These are phyloP conservation scores for Abrus pulchellus DNA, from an alignment of 306 rosid genomes.

Conservation along the genomic window DNA sequence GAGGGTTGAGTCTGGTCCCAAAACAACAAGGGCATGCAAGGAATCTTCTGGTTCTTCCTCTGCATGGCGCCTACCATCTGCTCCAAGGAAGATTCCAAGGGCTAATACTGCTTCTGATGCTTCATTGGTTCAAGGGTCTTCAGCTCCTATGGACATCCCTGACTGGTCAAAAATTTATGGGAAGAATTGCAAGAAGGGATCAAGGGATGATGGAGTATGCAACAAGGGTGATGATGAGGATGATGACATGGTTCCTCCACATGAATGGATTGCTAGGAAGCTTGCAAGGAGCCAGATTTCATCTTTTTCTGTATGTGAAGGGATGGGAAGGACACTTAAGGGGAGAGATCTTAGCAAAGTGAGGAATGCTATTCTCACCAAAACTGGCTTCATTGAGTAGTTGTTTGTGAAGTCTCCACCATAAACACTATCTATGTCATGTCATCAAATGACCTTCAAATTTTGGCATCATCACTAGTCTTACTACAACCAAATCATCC, in stretches of 20 bases:
- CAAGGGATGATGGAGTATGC: conserved; percentile 21
- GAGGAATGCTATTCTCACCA: conserved; percentile 79
- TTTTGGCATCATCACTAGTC: conserved; percentile 36
- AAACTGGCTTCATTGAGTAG: conserved; percentile 95
- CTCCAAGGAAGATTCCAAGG: conserved; percentile 68
- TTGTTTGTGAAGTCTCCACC: not conserved
- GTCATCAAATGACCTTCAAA: conserved; percentile 31
- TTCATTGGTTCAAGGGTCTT: conserved; percentile 57
- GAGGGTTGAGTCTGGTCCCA: conserved; percentile 47
- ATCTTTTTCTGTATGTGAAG: conserved; percentile 94
- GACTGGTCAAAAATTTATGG: conserved; percentile 95
- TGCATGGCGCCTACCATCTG: conserved; percentile 59
- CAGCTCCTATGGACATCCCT: conserved; percentile 81
- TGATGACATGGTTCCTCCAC: conserved; percentile 84
- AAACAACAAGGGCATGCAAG: conserved; percentile 38
- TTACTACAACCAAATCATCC: not conserved
- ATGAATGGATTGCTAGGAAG: conserved; percentile 94
- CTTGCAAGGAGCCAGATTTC: conserved; percentile 90
- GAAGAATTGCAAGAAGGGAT: conserved; percentile 50
- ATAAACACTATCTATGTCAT: conserved; percentile 3
- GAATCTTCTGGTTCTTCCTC: conserved; percentile 57
- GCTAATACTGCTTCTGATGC: conserved; percentile 49
- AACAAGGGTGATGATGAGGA: conserved; percentile 46
- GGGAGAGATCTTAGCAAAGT: conserved; percentile 98
- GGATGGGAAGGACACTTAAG: conserved; percentile 87